These are phyloP conservation scores for Cercospora sojina DNA, from an alignment of 2,329 filamentous ascomycete genomes.

Conservation along the genomic window DNA sequence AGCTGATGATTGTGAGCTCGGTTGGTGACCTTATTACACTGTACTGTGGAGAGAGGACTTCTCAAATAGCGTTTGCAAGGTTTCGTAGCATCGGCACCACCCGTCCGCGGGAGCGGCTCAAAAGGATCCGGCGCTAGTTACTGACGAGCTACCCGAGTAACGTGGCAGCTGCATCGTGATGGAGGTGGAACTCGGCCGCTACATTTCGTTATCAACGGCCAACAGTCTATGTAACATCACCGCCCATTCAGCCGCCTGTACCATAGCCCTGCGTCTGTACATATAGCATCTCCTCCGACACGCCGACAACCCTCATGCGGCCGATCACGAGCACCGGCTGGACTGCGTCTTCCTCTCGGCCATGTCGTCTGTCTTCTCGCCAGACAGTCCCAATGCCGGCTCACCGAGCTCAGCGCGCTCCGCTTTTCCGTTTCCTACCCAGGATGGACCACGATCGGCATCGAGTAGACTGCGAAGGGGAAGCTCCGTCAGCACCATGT, in stretches of 20 bases:
- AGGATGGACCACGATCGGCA: conserved; percentile 53
- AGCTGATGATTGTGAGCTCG: too few species aligned
- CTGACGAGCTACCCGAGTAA: conserved; percentile 7
- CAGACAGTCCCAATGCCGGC: conserved; percentile 50
- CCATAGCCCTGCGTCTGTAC: neutral
- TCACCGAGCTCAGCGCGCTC: conserved; percentile 43
- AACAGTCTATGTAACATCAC: neutral
- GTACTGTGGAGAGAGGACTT: neutral
- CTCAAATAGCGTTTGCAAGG: neutral
- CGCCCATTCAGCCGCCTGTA: neutral
- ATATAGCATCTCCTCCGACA: conserved; percentile 2
- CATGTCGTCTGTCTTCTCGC: conserved; percentile 41
- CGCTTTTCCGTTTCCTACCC: conserved; percentile 58
- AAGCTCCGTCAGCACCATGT: conserved; percentile 72
- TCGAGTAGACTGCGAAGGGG: conserved; percentile 62
- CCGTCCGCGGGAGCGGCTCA: neutral
- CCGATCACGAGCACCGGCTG: conserved; percentile 14
- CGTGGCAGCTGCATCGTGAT: conserved; percentile 4
- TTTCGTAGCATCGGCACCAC: neutral
- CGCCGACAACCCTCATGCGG: conserved; percentile 25
- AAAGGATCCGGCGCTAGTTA: neutral
- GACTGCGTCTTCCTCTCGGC: conserved; percentile 18
- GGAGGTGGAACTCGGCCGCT: neutral
- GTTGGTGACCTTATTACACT: neutral
- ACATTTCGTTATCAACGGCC: neutral